Evolutionary conservation across 1,284 basidiomycete species (phyloP).

Genomic region (Cryptococcus sp.): DNA sequence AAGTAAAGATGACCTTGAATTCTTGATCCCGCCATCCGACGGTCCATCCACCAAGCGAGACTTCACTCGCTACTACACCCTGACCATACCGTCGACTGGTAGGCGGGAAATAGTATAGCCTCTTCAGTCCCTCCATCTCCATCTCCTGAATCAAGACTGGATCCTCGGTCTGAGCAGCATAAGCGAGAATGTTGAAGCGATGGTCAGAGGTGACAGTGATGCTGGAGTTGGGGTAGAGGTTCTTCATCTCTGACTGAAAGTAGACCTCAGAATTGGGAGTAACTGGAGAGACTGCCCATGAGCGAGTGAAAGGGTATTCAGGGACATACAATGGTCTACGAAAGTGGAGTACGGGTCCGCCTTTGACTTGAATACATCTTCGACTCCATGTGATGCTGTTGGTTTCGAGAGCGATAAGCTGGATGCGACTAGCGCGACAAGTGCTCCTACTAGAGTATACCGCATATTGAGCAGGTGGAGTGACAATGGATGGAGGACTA

Average conservation of each 20-base stretch:
- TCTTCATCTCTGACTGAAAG: slow-evolving; percentile 13
- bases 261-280: slow-evolving; percentile 19
- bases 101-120: slow-evolving; percentile 9
- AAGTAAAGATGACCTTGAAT: slow-evolving; percentile 21
- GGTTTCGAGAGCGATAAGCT: too few relatives aligned
- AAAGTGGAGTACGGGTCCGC: background rate
- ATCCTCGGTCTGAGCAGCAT: slow-evolving; percentile 12
- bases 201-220: slow-evolving; percentile 17
- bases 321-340: background rate
- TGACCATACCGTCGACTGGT: slow-evolving; percentile 20
- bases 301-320: background rate
- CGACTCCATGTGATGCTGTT: too few relatives aligned
- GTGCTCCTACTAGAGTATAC: too few relatives aligned
- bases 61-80: slow-evolving; percentile 11
- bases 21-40: slow-evolving; percentile 22
- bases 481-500: too few relatives aligned
- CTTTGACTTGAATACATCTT: too few relatives aligned
- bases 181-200: slow-evolving; percentile 20
- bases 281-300: slow-evolving; percentile 13
- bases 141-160: slow-evolving; percentile 13
- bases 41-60: slow-evolving; percentile 22
- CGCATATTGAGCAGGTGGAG: too few relatives aligned
- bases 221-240: slow-evolving; percentile 19
- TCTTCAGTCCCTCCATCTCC: slow-evolving; percentile 15
- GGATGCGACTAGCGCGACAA: too few relatives aligned